Evolutionary conservation across 352 stramenopile species (phyloP).

Genomic region (Phytophthora uliginosa): DNA sequence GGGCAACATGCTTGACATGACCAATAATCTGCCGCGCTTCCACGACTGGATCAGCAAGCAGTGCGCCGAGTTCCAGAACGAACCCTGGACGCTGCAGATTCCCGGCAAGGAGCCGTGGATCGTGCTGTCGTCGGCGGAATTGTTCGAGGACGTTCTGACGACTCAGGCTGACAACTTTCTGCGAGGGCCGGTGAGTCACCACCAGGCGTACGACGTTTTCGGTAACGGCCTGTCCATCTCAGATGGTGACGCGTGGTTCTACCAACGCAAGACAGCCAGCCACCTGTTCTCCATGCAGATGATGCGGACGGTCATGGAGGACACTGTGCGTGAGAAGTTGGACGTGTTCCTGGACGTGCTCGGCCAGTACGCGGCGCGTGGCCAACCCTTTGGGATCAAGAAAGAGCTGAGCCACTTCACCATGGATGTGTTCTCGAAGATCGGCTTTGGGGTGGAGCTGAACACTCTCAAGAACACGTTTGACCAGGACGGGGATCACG

Average conservation of each 20-base stretch:
- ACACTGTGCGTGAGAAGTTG: constrained; percentile 27
- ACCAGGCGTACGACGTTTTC: constrained; percentile 5
- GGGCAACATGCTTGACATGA: constrained; percentile 2
- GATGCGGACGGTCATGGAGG: constrained; percentile 28
- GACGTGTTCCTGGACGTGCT: constrained; percentile 13
- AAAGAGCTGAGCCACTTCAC: constrained; percentile 30
- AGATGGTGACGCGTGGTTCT: constrained; percentile 4
- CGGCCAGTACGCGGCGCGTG: neutral
- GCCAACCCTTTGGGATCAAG: constrained; percentile 19
- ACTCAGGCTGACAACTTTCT: constrained; percentile 1
- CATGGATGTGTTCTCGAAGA: neutral
- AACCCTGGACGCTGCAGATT: constrained; percentile 2
- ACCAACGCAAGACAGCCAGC: constrained; percentile 1
- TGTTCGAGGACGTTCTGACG: constrained; percentile 4
- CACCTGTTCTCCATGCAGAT: constrained; percentile 6
- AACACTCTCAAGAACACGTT: constrained; percentile 5
- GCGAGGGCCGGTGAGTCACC: neutral
- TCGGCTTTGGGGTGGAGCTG: constrained; percentile 3
- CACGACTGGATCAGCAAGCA: constrained; percentile 7
- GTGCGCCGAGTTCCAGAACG: constrained; percentile 3
- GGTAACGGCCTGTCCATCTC: constrained; percentile 7
- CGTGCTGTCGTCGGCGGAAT: neutral
- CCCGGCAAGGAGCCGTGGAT: constrained; percentile 5
- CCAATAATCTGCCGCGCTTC: neutral
- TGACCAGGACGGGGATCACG: neutral